A percentile compares a stretch with the other conserved stretches of the same genome.
Conservation (phyloP, 106 monocot species). For the Apostasia shenzhenica region DNA sequence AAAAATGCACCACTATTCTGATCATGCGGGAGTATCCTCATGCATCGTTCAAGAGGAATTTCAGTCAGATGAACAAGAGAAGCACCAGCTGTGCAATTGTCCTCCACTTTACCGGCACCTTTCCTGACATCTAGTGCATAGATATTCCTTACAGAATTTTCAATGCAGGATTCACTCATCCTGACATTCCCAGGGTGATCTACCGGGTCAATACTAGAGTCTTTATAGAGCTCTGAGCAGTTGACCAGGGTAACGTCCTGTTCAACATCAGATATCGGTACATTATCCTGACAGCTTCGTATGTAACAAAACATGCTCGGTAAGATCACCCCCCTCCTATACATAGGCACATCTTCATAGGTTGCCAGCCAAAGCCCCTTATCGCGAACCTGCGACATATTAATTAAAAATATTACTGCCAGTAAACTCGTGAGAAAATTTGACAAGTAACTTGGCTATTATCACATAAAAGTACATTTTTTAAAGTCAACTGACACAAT, state of each 20-base stretch:
- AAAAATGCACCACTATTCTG: constrained; percentile 98
- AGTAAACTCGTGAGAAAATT: no score
- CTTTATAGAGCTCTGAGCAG: constrained; percentile 6
- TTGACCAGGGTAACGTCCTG: constrained; percentile 5
- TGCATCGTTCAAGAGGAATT: constrained; percentile 69
- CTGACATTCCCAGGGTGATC: constrained; percentile 8
- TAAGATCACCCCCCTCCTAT: constrained; percentile 54
- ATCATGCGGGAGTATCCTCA: constrained; percentile 96
- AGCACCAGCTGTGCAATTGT: constrained; percentile 12
- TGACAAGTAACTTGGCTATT: no score
- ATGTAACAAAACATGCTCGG: constrained; percentile 90
- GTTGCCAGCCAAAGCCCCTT: constrained; percentile 77
- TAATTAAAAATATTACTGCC: neutral
- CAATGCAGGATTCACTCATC: neutral
- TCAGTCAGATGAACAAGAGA: neutral
- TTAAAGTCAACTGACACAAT: no score
- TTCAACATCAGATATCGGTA: constrained; percentile 2
- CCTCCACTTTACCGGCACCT: constrained; percentile 13
- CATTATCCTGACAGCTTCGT: constrained; percentile 12
- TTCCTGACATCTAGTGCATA: neutral
- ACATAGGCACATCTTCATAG: constrained; percentile 53
- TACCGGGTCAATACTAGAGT: neutral
- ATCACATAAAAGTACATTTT: no score
- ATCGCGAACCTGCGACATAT: constrained; percentile 56
- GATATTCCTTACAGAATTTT: constrained; percentile 1